Evolutionary conservation across 495 filamentous ascomycete genomes (phyloP), one percentile per base, ranked within the genome.

Genomic region (Aspergillus sparsus): DNA sequence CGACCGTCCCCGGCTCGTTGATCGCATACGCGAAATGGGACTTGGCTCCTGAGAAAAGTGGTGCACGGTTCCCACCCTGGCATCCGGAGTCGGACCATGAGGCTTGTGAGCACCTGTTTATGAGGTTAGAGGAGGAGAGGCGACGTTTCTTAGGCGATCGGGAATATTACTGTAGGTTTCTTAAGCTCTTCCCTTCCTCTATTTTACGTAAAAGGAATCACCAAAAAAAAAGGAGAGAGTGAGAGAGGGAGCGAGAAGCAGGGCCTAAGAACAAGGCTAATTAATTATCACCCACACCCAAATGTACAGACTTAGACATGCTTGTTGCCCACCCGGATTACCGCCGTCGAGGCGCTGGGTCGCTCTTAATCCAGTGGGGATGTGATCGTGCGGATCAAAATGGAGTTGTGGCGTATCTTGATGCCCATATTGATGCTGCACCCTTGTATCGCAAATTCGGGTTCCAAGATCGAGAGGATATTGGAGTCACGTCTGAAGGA

Each of bases 301-400:
- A 52, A 5, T 47, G 35, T 2, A 12, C 27, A 72, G 71, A 66
- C 52, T 76, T 83, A 39, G 72, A 78, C 61, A 73, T 80, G 21
- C 60, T 85, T 7, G 69, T 73, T 12, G 76, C 75, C 27, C 71
- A 78, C 39, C 81, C 79, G 1, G 66, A 70, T 13, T 74, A 77
- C 47, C 74, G 75, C 56, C 63, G 76, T 5, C 66, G 72, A 44
- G 81, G 82, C 1, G 82, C 82, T 0, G 81, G 75, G 7, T 68
- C 67, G 4, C 69, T 77, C 55, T 72, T 83, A 1, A 65, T 80
- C 2, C 32, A 62, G 6, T 84, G 82, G 82, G 80, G 79, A n/a
- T 74, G 77, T 34, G 63, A 71, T 8, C 60, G 63, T 27, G 74
- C 78, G 7, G 73, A 76, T 61, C 31, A 63, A 42, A 61, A 67